phyloP scores from a whole-genome alignment of 176 grass and related monocot species.

The Poa pratensis region DNA sequence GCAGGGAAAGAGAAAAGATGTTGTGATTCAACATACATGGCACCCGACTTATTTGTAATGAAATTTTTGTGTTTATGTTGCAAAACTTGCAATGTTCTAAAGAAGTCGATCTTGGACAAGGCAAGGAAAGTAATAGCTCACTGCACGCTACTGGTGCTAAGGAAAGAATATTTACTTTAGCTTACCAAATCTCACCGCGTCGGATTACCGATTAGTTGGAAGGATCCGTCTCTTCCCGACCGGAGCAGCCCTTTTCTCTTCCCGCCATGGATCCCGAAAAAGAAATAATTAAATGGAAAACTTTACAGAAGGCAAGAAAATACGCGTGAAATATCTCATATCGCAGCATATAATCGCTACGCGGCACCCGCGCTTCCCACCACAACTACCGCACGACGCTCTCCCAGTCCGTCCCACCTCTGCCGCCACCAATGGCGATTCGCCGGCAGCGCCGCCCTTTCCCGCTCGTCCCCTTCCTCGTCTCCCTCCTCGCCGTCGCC shows the following conservation, averaged over 20 bases:
- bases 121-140: not conserved
- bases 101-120: no score
- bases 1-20: not conserved
- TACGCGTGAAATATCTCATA: not conserved
- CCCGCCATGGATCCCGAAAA: not conserved
- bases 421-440: slow-evolving; percentile 54
- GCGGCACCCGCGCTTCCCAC: not conserved
- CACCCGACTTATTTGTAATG: not conserved
- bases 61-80: not conserved
- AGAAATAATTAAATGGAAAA: not conserved
- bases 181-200: no score
- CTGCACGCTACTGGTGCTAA: no score
- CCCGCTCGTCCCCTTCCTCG: slow-evolving; percentile 53
- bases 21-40: not conserved
- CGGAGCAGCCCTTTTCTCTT: not conserved
- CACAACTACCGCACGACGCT: not conserved
- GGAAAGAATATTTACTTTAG: no score
- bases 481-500: slow-evolving; percentile 51
- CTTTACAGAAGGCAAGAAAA: not conserved
- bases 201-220: no score
- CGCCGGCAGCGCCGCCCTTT: slow-evolving; percentile 41
- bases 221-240: not conserved
- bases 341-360: slow-evolving; percentile 46
- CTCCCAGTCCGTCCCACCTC: not conserved
- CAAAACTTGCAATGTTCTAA: not conserved